Evolutionary conservation across 2,329 filamentous ascomycete genomes (phyloP), one percentile per base, ranked within the genome.

Genomic region (Aspergillus glaucus): DNA sequence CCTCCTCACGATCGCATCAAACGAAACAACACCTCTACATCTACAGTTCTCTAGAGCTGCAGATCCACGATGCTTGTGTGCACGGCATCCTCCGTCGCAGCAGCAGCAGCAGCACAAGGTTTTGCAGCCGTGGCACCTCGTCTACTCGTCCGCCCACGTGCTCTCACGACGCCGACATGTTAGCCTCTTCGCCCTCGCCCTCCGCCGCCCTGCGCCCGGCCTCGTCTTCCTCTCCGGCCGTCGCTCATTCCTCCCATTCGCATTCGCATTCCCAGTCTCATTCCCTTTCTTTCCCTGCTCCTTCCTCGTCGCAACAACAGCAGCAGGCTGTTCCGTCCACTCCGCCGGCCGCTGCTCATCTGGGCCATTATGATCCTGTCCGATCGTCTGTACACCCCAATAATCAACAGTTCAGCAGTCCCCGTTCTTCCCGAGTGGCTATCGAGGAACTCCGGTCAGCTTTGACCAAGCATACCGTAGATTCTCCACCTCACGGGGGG

Each of bases 121-220:
- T 61, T 56, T 59, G 59, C 63, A 63, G 63, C 50, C 56, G 51
- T 55, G 48, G 51, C 60, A 60, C 57, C 56, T 59, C 60, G 59
- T 67, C 59, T 56, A 66, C 56, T 67, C 58, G 56, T 65, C 58
- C 59, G 57, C 65, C 65, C 64, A 67, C 65, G 65, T 68, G 59
- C 53, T 54, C 54, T 60, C 59, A 56, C 58, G 59, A 57, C 57
- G 57, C 58, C 57, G 56, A 61, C 51, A 70, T 71, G 66, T 64
- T 71, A 59, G 62, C 66, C 51, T 71, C 70, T 24, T 72, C 69
- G 50, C 67, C 70, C 39, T 71, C 69, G 48, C 67, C 69, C 22
- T 63, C 64, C 68, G 61, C 64, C 50, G 62, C 66, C 45, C 58
- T 71, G 54, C 68, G 66, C 53, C 57, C 57, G 48, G 56, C 61